phyloP scores from a whole-genome alignment of 768 basidiomycete genomes.

The Imleria badia region DNA sequence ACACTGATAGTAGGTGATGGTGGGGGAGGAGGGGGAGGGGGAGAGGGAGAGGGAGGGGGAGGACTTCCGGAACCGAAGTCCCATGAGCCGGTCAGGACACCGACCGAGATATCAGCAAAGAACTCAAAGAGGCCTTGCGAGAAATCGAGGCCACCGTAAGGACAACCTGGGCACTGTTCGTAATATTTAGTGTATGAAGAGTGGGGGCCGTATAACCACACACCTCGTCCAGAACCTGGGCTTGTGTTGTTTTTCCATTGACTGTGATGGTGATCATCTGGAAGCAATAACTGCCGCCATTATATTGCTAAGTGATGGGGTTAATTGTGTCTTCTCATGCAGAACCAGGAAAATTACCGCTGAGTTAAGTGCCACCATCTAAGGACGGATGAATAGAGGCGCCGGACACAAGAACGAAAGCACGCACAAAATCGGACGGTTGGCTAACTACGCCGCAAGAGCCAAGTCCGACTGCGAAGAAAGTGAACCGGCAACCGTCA shows the following conservation, averaged over 20 bases:
- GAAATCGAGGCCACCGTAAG: constrained; percentile 64
- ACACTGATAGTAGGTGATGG: constrained; percentile 16
- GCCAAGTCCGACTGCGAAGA: constrained; percentile 43
- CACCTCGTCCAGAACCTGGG: constrained; percentile 64
- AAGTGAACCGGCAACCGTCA: constrained; percentile 33
- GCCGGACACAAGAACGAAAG: not conserved
- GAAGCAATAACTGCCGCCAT: constrained; percentile 52
- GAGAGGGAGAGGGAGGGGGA: constrained; percentile 24
- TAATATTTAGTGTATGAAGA: not conserved
- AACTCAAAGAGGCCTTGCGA: constrained; percentile 62
- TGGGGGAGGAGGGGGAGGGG: constrained; percentile 17
- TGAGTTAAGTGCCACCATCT: constrained; percentile 55
- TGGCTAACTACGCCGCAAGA: constrained; percentile 38
- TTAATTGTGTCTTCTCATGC: constrained; percentile 1
- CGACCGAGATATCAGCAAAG: constrained; percentile 49
- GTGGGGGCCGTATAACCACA: not conserved
- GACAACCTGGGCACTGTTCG: constrained; percentile 65
- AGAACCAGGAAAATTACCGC: constrained; percentile 12
- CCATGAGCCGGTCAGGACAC: constrained; percentile 65
- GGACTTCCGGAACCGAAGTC: constrained; percentile 33
- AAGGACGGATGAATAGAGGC: constrained; percentile 3
- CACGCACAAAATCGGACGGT: constrained; percentile 36
- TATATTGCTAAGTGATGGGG: constrained; percentile 49
- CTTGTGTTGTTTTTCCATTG: constrained; percentile 55
- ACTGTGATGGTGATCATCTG: constrained; percentile 60